These are phyloP conservation scores for Solanum chaucha DNA, from an alignment of 257 asterid species.

Conservation along the genomic window DNA sequence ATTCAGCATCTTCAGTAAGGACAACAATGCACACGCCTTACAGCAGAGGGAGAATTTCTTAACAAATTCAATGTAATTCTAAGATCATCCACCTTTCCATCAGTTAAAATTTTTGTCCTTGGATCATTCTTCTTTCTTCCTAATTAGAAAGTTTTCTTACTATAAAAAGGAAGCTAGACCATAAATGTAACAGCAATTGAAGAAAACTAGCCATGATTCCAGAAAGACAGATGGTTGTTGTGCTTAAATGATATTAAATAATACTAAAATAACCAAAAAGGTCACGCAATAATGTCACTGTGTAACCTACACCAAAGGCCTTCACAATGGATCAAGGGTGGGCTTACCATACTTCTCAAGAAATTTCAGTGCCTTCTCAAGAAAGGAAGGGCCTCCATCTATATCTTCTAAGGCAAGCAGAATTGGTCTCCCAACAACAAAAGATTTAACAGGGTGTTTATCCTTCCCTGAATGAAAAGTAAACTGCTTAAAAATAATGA, in stretches of 20 bases:
- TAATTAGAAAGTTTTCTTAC: not conserved
- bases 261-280: not conserved
- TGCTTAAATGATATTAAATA: not conserved
- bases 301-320: not conserved
- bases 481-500: not conserved
- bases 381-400: conserved; percentile 93
- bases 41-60: not conserved
- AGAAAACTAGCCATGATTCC: not conserved
- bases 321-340: not conserved
- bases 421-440: conserved; percentile 94
- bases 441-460: conserved; percentile 70
- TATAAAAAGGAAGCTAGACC: not conserved
- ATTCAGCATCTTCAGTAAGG: not conserved
- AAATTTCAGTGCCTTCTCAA: conserved; percentile 85
- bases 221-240: not conserved
- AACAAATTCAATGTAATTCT: not conserved
- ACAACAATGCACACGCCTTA: not conserved
- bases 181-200: not conserved
- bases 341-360: conserved; percentile 79
- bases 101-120: not conserved
- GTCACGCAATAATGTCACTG: not conserved
- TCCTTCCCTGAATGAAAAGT: conserved; percentile 68
- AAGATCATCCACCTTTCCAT: not conserved
- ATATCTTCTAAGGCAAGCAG: conserved; percentile 89
- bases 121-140: not conserved